phyloP scores from a whole-genome alignment of 495 filamentous ascomycete species.

The Xylaria bambusicola region DNA sequence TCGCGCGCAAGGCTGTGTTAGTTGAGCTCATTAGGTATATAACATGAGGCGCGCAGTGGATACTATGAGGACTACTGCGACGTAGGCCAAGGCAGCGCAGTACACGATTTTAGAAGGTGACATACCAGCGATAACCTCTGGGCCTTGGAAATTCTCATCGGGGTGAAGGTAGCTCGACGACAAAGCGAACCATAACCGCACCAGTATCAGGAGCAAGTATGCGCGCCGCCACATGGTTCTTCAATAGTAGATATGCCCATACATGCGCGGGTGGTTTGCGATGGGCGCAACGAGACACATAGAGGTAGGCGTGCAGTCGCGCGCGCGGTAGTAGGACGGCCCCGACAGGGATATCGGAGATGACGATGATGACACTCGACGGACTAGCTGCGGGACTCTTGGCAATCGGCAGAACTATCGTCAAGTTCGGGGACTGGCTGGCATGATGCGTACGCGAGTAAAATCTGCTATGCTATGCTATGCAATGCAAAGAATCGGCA shows the following conservation, averaged over 20 bases:
- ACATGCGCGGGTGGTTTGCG: conserved; percentile 11
- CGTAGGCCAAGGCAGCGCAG: neutral
- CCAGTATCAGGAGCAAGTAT: conserved; percentile 79
- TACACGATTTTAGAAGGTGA: neutral
- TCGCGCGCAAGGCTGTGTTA: conserved; percentile 21
- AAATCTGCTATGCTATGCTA: neutral
- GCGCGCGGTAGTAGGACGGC: neutral
- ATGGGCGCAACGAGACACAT: conserved; percentile 8
- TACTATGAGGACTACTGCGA: neutral
- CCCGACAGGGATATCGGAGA: conserved; percentile 6
- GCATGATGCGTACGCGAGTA: neutral
- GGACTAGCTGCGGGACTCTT: conserved; percentile 3
- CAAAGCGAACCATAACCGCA: conserved; percentile 91
- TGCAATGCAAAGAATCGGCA: too few relatives aligned
- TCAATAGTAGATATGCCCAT: conserved; percentile 22
- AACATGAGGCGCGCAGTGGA: neutral
- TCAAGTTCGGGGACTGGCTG: neutral
- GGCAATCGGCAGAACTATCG: conserved; percentile 4
- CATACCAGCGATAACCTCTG: conserved; percentile 94
- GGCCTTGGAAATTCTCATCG: conserved; percentile 98
- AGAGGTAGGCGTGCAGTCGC: neutral
- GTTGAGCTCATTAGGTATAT: conserved; percentile 18
- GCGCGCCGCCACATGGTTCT: conserved; percentile 83
- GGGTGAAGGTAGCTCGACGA: conserved; percentile 96
- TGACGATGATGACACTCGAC: neutral